phyloP scores from a whole-genome alignment of 176 grass and related monocot species.

The Pharus latifolius region DNA sequence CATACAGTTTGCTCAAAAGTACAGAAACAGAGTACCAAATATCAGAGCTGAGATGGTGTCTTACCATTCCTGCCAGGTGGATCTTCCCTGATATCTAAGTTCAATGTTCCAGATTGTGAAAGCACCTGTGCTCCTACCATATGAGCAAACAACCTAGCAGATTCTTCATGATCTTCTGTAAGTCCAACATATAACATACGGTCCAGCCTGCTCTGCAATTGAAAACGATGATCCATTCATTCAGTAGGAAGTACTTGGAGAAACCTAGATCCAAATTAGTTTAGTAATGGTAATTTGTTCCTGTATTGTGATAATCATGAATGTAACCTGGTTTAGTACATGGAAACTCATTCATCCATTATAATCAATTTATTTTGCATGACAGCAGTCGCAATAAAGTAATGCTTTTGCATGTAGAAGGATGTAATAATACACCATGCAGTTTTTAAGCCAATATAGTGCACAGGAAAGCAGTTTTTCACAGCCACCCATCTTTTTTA shows the following conservation, averaged over 20 bases:
- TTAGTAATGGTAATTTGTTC: neutral
- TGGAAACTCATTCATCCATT: neutral
- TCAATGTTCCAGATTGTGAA: slow-evolving; percentile 52
- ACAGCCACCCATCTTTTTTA: neutral
- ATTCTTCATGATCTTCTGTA: slow-evolving; percentile 92
- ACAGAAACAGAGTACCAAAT: neutral
- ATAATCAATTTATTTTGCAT: neutral
- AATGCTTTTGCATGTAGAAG: neutral
- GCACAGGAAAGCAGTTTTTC: neutral
- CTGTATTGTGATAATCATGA: neutral
- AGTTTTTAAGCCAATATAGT: neutral
- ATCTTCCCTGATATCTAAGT: slow-evolving; percentile 47
- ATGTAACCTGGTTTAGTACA: slow-evolving; percentile 1
- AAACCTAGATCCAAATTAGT: neutral
- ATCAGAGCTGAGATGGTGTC: neutral
- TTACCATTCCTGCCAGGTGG: slow-evolving; percentile 38
- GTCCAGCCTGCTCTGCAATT: slow-evolving; percentile 77
- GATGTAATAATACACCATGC: neutral
- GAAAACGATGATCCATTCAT: slow-evolving; percentile 9
- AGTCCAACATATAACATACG: slow-evolving; percentile 87
- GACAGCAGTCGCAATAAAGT: neutral
- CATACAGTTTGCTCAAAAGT: slow-evolving; percentile 8
- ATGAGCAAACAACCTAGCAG: slow-evolving; percentile 77
- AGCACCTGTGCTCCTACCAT: slow-evolving; percentile 96
- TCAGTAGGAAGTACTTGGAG: slow-evolving; percentile 1